Evolutionary conservation across 192 early-diverging fungal genomes (phyloP).

Genomic region (Coemansia sp.): DNA sequence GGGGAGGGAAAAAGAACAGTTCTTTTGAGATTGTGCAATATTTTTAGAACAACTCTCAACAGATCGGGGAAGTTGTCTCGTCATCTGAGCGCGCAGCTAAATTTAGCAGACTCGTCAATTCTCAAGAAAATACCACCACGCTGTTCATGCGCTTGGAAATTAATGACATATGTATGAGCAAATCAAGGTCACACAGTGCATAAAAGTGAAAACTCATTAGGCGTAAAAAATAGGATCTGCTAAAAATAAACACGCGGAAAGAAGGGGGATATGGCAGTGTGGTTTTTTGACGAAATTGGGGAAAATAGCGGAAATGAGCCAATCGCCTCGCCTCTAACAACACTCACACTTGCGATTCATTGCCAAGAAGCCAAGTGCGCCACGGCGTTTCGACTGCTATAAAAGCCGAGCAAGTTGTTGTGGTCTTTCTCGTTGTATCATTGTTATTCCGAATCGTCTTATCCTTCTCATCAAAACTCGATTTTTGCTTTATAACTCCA

Average conservation of each 20-base stretch:
- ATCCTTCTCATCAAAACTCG: conserved; percentile 1
- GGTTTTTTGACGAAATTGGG: not conserved
- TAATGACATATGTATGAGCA: not conserved
- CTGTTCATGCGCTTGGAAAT: no score
- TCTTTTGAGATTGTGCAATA: no score
- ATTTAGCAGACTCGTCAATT: no score
- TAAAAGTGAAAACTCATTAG: not conserved
- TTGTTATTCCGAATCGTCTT: not conserved
- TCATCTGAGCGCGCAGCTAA: no score
- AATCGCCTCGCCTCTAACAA: no score
- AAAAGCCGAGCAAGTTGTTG: not conserved
- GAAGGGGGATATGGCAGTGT: not conserved
- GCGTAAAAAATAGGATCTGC: not conserved
- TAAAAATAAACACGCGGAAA: not conserved
- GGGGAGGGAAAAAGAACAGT: no score
- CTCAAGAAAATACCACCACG: no score
- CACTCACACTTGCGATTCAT: no score
- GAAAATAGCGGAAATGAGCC: not conserved
- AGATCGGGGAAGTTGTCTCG: no score
- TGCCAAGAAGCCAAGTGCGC: not conserved
- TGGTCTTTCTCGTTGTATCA: not conserved
- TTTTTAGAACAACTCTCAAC: no score
- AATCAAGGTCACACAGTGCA: not conserved
- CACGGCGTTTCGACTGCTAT: not conserved
- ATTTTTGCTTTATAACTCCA: not conserved